Conservation (phyloP, 768 basidiomycete species). For the Auricularia sp. region DNA sequence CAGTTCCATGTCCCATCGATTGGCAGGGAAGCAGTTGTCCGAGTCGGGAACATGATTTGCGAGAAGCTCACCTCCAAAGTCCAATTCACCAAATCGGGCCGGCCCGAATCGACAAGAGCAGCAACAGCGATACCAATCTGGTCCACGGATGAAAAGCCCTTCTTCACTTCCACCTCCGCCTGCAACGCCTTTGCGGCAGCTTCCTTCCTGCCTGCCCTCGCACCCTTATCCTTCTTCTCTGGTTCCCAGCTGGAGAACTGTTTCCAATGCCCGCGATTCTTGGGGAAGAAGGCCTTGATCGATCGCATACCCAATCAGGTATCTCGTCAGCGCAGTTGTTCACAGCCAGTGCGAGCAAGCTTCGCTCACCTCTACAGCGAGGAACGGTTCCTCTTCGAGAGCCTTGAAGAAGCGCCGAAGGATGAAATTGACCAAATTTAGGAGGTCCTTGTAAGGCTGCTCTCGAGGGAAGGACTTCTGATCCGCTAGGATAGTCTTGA, state of each 20-base stretch:
- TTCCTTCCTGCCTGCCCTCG: constrained; percentile 19
- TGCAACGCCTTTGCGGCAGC: neutral
- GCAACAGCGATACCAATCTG: constrained; percentile 81
- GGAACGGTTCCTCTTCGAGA: constrained; percentile 70
- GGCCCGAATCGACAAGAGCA: constrained; percentile 55
- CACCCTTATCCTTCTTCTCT: constrained; percentile 27
- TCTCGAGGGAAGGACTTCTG: constrained; percentile 70
- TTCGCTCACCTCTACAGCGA: constrained; percentile 71
- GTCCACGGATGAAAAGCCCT: constrained; percentile 81
- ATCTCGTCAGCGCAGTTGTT: constrained; percentile 2
- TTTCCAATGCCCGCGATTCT: constrained; percentile 81
- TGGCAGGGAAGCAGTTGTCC: too few relatives aligned
- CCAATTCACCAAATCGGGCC: constrained; percentile 64
- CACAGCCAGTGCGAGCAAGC: constrained; percentile 7
- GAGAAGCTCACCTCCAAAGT: constrained; percentile 56
- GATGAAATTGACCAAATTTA: constrained; percentile 74
- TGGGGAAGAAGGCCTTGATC: constrained; percentile 74
- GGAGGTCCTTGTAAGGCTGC: constrained; percentile 71
- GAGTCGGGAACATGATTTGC: constrained; percentile 44
- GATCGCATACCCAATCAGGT: too few relatives aligned
- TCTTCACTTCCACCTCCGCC: constrained; percentile 44
- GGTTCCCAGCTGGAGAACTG: constrained; percentile 71
- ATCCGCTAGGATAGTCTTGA: constrained; percentile 77
- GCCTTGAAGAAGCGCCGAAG: constrained; percentile 92
- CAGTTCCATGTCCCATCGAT: too few relatives aligned